Conservation (phyloP, 2,329 filamentous ascomycete genomes). For the Leptodontidium sp. region DNA sequence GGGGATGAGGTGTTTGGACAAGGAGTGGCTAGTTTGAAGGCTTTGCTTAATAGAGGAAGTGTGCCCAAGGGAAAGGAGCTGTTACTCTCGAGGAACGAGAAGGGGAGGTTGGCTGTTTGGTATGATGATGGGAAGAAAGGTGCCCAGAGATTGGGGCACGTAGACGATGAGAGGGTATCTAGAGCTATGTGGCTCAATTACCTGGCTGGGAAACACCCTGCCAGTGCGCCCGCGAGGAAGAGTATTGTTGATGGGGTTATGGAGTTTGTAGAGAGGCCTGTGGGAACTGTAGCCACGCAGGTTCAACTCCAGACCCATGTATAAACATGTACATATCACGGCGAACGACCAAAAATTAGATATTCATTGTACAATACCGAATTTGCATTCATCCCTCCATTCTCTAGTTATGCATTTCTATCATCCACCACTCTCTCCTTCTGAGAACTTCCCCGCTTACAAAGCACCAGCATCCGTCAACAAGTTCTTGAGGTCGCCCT, state of each 20-base stretch:
- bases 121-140: conserved; percentile 64
- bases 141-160: conserved; percentile 69
- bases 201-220: conserved; percentile 84
- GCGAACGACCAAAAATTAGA: neutral
- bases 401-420: neutral
- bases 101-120: conserved; percentile 72
- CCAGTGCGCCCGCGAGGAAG: conserved; percentile 80
- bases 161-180: conserved; percentile 81
- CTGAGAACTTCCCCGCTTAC: conserved; percentile 50
- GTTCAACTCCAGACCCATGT: conserved; percentile 54
- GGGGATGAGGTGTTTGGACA: conserved; percentile 79
- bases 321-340: conserved; percentile 17
- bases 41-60: conserved; percentile 80
- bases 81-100: conserved; percentile 71
- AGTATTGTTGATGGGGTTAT: conserved; percentile 89
- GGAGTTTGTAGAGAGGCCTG: conserved; percentile 85
- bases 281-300: conserved; percentile 86
- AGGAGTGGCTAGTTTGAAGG: conserved; percentile 80
- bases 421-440: conserved; percentile 11
- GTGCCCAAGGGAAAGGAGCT: conserved; percentile 84
- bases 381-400: conserved; percentile 11
- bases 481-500: conserved; percentile 71
- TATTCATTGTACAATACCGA: conserved; percentile 5
- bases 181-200: conserved; percentile 90
- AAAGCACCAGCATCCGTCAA: conserved; percentile 71